phyloP scores from a whole-genome alignment of 2,329 filamentous ascomycete species.

The Ascochyta viciae-villosae region DNA sequence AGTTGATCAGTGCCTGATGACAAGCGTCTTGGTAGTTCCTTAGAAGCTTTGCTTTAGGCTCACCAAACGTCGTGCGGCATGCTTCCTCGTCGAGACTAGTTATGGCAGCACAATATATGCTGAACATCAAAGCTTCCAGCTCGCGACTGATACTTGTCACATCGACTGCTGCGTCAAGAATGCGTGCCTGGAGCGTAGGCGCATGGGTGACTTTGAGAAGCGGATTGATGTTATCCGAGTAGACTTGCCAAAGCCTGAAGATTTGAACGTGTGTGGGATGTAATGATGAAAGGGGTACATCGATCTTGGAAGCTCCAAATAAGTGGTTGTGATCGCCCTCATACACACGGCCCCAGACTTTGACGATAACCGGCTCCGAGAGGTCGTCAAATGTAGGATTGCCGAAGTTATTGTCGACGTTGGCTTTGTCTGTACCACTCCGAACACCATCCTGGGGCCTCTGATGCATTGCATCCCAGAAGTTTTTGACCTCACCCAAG shows the following conservation, averaged over 20 bases:
- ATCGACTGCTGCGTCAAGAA: constrained; percentile 66
- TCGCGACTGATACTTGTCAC: constrained; percentile 60
- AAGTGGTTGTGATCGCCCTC: constrained; percentile 59
- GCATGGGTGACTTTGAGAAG: constrained; percentile 39
- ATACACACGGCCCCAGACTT: constrained; percentile 53
- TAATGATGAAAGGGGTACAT: constrained; percentile 66
- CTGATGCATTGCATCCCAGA: constrained; percentile 35
- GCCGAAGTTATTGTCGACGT: constrained; percentile 3
- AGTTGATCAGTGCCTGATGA: constrained; percentile 67
- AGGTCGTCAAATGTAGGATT: constrained; percentile 20
- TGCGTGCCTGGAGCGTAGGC: constrained; percentile 57
- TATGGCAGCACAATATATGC: constrained; percentile 42
- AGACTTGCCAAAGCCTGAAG: constrained; percentile 76
- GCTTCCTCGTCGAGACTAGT: constrained; percentile 65
- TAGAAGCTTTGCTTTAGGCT: constrained; percentile 60
- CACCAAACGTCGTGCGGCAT: constrained; percentile 59
- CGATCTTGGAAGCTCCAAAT: constrained; percentile 58
- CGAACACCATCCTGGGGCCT: neutral
- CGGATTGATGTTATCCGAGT: constrained; percentile 58
- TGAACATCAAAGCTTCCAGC: constrained; percentile 60
- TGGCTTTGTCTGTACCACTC: constrained; percentile 1
- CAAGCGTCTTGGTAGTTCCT: constrained; percentile 66
- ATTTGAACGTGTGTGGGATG: constrained; percentile 73
- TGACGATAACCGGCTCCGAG: constrained; percentile 45
- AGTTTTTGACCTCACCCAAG: constrained; percentile 17